phyloP scores from a whole-genome alignment of 371 early-diverging fungal genomes.

The Apophysomyces variabilis region DNA sequence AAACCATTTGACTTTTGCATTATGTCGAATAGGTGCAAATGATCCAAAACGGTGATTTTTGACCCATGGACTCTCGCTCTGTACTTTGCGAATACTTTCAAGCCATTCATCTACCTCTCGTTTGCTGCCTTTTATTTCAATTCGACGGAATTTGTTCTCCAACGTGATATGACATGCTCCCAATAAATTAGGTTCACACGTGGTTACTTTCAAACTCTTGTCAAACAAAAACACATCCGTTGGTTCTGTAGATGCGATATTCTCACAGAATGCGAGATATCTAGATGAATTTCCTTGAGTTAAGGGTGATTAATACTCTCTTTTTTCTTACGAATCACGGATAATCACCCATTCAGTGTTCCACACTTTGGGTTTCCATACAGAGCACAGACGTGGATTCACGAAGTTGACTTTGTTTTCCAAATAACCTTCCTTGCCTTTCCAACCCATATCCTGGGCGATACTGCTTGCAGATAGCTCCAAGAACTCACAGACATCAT shows the following conservation, averaged over 20 bases:
- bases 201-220: constrained; percentile 56
- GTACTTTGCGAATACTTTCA: constrained; percentile 61
- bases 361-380: constrained; percentile 53
- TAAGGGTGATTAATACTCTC: background rate
- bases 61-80: constrained; percentile 73
- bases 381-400: constrained; percentile 40
- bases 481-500: constrained; percentile 82
- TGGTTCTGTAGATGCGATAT: constrained; percentile 57
- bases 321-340: constrained; percentile 68
- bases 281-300: constrained; percentile 16
- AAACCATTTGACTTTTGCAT: constrained; percentile 76
- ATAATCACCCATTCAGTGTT: constrained; percentile 74
- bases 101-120: constrained; percentile 71
- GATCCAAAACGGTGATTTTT: constrained; percentile 72
- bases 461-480: constrained; percentile 79
- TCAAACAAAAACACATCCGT: constrained; percentile 78
- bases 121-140: constrained; percentile 71
- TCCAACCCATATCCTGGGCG: constrained; percentile 84
- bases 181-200: constrained; percentile 24
- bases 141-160: constrained; percentile 60
- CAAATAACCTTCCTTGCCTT: constrained; percentile 83
- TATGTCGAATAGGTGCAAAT: constrained; percentile 79
- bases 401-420: constrained; percentile 58
- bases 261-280: constrained; percentile 63
- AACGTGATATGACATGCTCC: constrained; percentile 46